Evolutionary conservation across 2,329 filamentous ascomycete species (phyloP), one percentile per base, ranked within the genome.

Genomic region (Sporothrix pallida): DNA sequence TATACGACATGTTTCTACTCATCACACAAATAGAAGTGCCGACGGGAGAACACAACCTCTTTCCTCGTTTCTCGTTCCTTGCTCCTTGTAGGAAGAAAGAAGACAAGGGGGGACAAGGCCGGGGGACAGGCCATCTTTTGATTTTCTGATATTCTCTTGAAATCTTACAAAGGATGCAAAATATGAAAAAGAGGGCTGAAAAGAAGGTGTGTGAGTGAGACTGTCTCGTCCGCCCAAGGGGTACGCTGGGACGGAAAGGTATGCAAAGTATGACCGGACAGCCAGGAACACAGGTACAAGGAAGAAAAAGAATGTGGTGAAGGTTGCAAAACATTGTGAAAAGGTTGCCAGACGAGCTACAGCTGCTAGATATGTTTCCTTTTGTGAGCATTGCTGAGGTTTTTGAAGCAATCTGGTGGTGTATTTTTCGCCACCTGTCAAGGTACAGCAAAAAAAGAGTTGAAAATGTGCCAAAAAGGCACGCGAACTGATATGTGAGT

Each of bases 151-250:
- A 37, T 37, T 37, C 31, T 37, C 31, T 37, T 37, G 31, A 37
- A 6, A 6, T 37, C 31, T 37, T 7, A 37, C 31, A 37, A 44
- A 68, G 65, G 46, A 52, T 20, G 26, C 46, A 42, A 52, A 37
- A 37, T 37, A 37, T 37, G 31, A 37, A 37, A 70, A 62, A 62
- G 44, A 72, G 70, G 56, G 58, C 58, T 65, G 56, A 72, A 54
- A 72, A 54, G 46, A 52, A 63, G 70, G 70, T 72, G 70, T 62
- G 70, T 48, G 58, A 72, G 20, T 72, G 70, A 72, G 70, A 72
- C 70, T 71, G 54, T 71, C 56, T 71, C 31, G 54, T 54, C 37
- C 15, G 37, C 9, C 54, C 52, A 60, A 48, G 58, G 23, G 42
- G 48, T 2, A 23, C 48, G 5, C 10, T 69, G 17, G 63, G 44